Percentiles rank a stretch among this genome's conserved stretches.
phyloP scores from a whole-genome alignment of 257 asterid species.

The Cinchona pubescens region DNA sequence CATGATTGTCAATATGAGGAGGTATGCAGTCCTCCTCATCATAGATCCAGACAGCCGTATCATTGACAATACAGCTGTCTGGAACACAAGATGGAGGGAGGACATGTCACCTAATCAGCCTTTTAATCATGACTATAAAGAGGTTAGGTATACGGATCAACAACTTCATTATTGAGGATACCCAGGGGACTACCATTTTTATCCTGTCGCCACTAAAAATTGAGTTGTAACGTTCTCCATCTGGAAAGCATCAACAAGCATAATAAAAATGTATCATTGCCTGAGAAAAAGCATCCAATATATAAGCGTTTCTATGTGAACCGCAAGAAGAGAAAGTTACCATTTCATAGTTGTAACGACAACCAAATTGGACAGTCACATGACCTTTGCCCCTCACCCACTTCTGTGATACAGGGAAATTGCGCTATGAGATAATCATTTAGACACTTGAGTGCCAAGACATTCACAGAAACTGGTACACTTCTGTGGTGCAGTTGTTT shows the following conservation, averaged over 20 bases:
- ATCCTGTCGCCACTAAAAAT: slow-evolving; percentile 30
- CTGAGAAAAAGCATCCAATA: background rate
- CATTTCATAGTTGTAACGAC: slow-evolving; percentile 40
- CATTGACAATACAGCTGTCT: slow-evolving; percentile 47
- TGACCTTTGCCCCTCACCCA: slow-evolving; percentile 54
- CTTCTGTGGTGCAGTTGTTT: too few relatives aligned
- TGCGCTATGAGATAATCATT: slow-evolving; percentile 26
- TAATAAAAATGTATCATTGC: background rate
- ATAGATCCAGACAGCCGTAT: too few relatives aligned
- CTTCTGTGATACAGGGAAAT: slow-evolving; percentile 39
- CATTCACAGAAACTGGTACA: background rate
- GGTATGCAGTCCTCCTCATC: slow-evolving; percentile 50
- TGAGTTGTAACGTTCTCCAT: background rate
- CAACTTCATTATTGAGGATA: slow-evolving; percentile 30
- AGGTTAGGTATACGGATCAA: slow-evolving; percentile 45
- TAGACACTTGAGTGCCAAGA: slow-evolving; percentile 1
- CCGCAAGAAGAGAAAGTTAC: slow-evolving; percentile 15
- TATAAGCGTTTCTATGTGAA: too few relatives aligned
- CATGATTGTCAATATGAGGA: slow-evolving; percentile 50
- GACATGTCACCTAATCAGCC: slow-evolving; percentile 47
- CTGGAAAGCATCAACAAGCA: background rate
- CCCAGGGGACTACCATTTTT: slow-evolving; percentile 44
- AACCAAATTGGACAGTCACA: slow-evolving; percentile 47
- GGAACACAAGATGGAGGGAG: slow-evolving; percentile 45
- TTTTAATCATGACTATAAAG: slow-evolving; percentile 41